Evolutionary conservation across 2,329 filamentous ascomycete genomes (phyloP).

Genomic region (Monilinia laxa): DNA sequence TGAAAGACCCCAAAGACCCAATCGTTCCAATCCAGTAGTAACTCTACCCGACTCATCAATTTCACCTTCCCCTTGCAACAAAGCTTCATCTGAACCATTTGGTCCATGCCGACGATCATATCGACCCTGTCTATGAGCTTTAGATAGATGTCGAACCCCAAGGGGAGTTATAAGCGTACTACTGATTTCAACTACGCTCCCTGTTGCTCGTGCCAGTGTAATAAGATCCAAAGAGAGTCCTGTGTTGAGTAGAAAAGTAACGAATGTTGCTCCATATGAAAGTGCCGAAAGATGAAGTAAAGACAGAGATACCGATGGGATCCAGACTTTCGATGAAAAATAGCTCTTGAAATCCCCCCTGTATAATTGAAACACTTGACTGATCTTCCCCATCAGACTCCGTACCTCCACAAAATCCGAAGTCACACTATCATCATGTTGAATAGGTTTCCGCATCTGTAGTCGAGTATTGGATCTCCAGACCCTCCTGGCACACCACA

Average conservation of each 20-base stretch:
- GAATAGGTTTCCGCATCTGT: conserved; percentile 36
- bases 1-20: conserved; percentile 47
- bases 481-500: conserved; percentile 43
- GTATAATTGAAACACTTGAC: conserved; percentile 31
- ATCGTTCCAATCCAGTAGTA: conserved; percentile 42
- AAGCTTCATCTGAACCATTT: background rate
- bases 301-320: conserved; percentile 51
- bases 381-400: conserved; percentile 9
- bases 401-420: background rate
- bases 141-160: conserved; percentile 45
- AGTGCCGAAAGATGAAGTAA: conserved; percentile 56
- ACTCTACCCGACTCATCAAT: conserved; percentile 29
- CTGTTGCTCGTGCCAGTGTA: conserved; percentile 48
- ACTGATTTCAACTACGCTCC: conserved; percentile 52
- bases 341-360: conserved; percentile 42
- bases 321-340: conserved; percentile 43
- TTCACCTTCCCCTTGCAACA: conserved; percentile 3
- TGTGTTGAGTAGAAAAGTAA: conserved; percentile 53
- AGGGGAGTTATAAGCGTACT: conserved; percentile 53
- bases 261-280: conserved; percentile 54
- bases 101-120: conserved; percentile 25
- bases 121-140: conserved; percentile 37
- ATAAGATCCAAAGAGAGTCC: conserved; percentile 51
- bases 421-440: background rate
- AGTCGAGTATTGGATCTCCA: conserved; percentile 42